Evolutionary conservation across 805 yeast species (phyloP), one percentile per base, ranked within the genome.

Genomic region (Candida yuanshanica): DNA sequence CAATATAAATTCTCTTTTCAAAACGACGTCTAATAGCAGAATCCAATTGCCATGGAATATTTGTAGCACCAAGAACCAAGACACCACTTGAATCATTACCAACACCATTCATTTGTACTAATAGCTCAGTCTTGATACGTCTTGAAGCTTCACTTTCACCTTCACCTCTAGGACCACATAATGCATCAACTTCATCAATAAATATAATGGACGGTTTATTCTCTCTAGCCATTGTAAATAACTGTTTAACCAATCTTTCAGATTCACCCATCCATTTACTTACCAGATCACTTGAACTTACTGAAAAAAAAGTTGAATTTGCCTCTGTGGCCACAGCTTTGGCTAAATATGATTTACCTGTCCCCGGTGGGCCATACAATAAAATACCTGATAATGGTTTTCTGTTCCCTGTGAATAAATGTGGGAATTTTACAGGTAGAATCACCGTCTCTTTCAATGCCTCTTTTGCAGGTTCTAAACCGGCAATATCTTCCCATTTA

Each of bases 211-310:
- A 80, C 1, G 99, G 99, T 58, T 87, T 90, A 58, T 83, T 85
- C 62, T 93, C 99, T 50, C 99, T 74, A 5, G 99, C 99, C 95
- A 91, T 87, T 25, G 83, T 76, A 64, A 93, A 93, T 48, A 93
- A 72, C 59, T 93, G 97, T 62, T 91, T 93, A 21, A 93, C 98
- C 43, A 93, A 75, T 63, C 98, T 79, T 64, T 93, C 99, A 20
- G 95, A 82, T 63, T 93, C 99, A 54, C 99, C 99, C 97, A 91
- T 91, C 99, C 99, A 93, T 63, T 93, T 93, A 50, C 95, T 83
- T 4, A 93, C 98, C 54, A 93, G 74, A 63, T 93, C 99, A 12
- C 95, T 85, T 0, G 96, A 88, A n/a, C 95, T 83, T 1, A 93
- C 95, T 2, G 96, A 85, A 65, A 93, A 93, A 55, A 93, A 93